Conservation (phyloP, 345 rosid species). For the Trapa incisa region DNA sequence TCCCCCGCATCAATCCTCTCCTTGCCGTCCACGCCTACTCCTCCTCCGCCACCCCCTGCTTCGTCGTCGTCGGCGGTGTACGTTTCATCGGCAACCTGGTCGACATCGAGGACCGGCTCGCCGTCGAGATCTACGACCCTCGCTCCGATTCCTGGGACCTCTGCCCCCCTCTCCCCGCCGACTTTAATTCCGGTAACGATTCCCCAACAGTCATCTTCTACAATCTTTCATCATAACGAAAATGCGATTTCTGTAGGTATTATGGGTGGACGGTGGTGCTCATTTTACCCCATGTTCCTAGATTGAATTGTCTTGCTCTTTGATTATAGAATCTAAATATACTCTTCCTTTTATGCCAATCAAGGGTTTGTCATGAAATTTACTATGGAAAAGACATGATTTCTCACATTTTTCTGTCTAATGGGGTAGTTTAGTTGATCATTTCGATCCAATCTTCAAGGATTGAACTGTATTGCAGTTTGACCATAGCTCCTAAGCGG, state of each 20-base stretch:
- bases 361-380: not conserved
- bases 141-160: slow-evolving; percentile 49
- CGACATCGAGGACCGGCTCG: slow-evolving; percentile 59
- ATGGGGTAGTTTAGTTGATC: not conserved
- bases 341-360: no score
- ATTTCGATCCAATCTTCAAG: not conserved
- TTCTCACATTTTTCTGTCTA: not conserved
- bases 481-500: no score
- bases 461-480: no score
- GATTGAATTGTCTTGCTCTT: no score
- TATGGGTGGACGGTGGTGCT: no score
- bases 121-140: slow-evolving; percentile 65
- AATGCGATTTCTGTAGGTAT: no score
- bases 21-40: slow-evolving; percentile 28
- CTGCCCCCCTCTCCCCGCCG: slow-evolving; percentile 62
- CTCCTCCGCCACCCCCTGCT: slow-evolving; percentile 12
- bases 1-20: slow-evolving; percentile 51
- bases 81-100: slow-evolving; percentile 57
- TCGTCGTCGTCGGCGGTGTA: slow-evolving; percentile 68
- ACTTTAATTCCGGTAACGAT: slow-evolving; percentile 31
- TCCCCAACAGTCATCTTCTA: not conserved
- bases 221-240: no score
- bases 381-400: not conserved
- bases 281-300: no score
- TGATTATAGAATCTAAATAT: no score